These are phyloP conservation scores for Colletotrichum eleusines DNA, from an alignment of 2,329 filamentous ascomycete genomes.

Conservation along the genomic window DNA sequence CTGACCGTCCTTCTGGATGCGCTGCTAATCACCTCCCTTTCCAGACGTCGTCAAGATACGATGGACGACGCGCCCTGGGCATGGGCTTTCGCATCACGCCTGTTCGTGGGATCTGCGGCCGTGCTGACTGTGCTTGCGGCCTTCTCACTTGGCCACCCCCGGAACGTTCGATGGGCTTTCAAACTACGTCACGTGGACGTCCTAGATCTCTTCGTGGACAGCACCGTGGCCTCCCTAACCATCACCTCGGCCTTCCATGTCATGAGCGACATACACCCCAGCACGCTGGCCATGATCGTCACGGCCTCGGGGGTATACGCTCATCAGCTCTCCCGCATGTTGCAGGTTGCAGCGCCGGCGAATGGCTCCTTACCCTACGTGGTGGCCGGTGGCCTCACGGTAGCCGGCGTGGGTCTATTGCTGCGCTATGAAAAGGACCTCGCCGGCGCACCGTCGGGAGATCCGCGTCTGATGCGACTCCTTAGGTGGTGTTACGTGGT, in stretches of 20 bases:
- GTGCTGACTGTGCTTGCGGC: constrained; percentile 45
- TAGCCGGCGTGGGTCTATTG: constrained; percentile 41
- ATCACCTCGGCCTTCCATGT: constrained; percentile 48
- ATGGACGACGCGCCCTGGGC: constrained; percentile 43
- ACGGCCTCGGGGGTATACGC: constrained; percentile 45
- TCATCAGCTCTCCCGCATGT: constrained; percentile 41
- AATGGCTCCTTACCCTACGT: constrained; percentile 29
- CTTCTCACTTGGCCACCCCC: constrained; percentile 47
- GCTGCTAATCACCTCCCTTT: constrained; percentile 46
- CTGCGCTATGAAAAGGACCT: constrained; percentile 39
- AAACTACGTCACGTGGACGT: constrained; percentile 46
- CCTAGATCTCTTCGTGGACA: constrained; percentile 49
- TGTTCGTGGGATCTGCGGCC: constrained; percentile 45
- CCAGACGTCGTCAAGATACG: constrained; percentile 45
- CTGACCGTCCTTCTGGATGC: constrained; percentile 49
- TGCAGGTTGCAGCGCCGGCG: constrained; percentile 14
- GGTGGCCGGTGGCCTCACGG: constrained; percentile 7
- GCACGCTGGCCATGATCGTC: constrained; percentile 47
- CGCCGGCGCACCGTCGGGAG: not conserved
- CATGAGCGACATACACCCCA: constrained; percentile 46
- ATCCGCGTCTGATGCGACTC: constrained; percentile 25
- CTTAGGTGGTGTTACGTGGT: constrained; percentile 37
- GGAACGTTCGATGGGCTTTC: constrained; percentile 49
- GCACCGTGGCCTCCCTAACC: constrained; percentile 43
- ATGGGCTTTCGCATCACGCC: constrained; percentile 45